Evolutionary conservation across 352 stramenopile genomes (phyloP).

Genomic region (Phytophthora hybrid): DNA sequence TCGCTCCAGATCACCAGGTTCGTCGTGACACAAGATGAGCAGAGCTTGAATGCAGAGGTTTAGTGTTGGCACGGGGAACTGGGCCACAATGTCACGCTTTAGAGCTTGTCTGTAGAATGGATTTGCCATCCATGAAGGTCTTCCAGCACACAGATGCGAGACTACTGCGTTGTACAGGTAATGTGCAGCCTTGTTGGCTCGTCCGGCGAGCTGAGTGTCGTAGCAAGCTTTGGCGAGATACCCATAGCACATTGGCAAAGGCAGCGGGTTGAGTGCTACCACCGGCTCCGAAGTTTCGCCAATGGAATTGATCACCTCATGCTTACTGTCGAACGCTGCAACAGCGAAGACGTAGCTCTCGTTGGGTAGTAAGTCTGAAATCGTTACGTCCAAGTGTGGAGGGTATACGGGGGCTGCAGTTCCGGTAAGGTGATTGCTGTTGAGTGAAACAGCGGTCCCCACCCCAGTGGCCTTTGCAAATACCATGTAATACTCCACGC

Average conservation of each 20-base stretch:
- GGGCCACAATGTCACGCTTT: slow-evolving; percentile 48
- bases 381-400: slow-evolving; percentile 34
- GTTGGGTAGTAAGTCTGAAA: slow-evolving; percentile 68
- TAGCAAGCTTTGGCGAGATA: slow-evolving; percentile 72
- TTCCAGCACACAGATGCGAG: slow-evolving; percentile 37
- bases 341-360: slow-evolving; percentile 88
- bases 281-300: slow-evolving; percentile 70
- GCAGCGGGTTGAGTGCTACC: slow-evolving; percentile 71
- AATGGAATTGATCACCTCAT: slow-evolving; percentile 74
- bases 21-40: slow-evolving; percentile 60
- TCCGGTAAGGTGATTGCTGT: slow-evolving; percentile 69
- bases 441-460: slow-evolving; percentile 82
- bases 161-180: slow-evolving; percentile 62
- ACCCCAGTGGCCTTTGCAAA: slow-evolving; percentile 76
- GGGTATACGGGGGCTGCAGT: slow-evolving; percentile 62
- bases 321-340: slow-evolving; percentile 72
- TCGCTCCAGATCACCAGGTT: slow-evolving; percentile 50
- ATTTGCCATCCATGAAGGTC: slow-evolving; percentile 60
- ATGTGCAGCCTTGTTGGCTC: slow-evolving; percentile 48
- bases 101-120: slow-evolving; percentile 75
- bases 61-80: slow-evolving; percentile 61
- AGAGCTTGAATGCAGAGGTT: slow-evolving; percentile 63
- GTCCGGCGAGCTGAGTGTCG: slow-evolving; percentile 35
- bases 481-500: slow-evolving; percentile 78
- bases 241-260: slow-evolving; percentile 70